These are phyloP conservation scores for Cicer yamashitae DNA, from an alignment of 306 rosid genomes.

Conservation along the genomic window DNA sequence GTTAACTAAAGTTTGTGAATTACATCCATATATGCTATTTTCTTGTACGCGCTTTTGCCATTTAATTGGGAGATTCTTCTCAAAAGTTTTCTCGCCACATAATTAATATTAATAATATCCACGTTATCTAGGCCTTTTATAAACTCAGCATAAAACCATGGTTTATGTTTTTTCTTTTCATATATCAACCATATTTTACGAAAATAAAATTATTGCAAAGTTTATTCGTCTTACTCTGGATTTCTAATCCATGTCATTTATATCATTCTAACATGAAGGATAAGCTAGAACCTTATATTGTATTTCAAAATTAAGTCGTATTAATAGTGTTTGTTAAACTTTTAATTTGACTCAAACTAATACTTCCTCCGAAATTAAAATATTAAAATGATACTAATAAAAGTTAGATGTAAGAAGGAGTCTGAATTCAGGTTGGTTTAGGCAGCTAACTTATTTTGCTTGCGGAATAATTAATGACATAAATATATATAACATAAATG, in stretches of 20 bases:
- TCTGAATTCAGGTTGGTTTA: constrained; percentile 39
- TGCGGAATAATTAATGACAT: constrained; percentile 38
- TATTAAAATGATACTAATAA: too few species aligned
- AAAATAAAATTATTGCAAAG: too few species aligned
- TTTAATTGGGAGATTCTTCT: constrained; percentile 36
- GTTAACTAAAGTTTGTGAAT: constrained; percentile 3
- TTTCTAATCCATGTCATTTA: background rate
- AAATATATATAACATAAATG: background rate
- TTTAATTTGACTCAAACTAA: too few species aligned
- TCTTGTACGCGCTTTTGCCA: constrained; percentile 26
- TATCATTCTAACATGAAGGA: background rate
- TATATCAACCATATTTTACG: too few species aligned
- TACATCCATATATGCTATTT: background rate
- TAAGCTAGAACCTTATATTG: background rate
- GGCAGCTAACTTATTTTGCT: constrained; percentile 23
- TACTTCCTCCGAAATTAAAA: too few species aligned
- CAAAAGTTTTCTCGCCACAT: background rate
- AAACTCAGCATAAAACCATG: too few species aligned
- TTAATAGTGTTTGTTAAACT: too few species aligned
- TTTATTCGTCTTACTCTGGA: background rate
- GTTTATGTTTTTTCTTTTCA: too few species aligned
- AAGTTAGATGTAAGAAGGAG: background rate
- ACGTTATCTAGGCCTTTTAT: too few species aligned
- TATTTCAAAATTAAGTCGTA: too few species aligned
- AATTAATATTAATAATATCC: too few species aligned